A percentile compares a stretch with the other conserved stretches of the same genome.
Conservation (phyloP, 2,329 filamentous ascomycete species). For the Pestalotiopsis sp. region DNA sequence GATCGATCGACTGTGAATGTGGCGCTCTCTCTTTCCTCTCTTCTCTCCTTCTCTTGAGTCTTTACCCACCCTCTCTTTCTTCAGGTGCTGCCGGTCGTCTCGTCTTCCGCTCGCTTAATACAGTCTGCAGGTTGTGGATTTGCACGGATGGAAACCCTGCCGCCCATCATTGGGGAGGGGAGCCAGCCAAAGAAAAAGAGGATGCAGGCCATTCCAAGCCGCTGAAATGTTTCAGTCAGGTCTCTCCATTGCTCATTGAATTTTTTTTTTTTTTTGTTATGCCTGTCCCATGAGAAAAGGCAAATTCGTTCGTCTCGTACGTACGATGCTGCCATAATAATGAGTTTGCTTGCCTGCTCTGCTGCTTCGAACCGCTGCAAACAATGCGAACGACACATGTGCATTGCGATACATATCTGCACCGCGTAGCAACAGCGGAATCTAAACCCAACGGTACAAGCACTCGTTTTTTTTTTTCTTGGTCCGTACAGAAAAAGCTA, state of each 20-base stretch:
- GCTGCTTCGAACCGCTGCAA: too few species aligned
- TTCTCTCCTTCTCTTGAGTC: background rate
- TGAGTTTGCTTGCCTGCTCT: background rate
- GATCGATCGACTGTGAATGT: slow-evolving; percentile 1
- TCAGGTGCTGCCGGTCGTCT: background rate
- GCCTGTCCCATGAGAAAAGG: background rate
- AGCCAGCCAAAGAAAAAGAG: too few species aligned
- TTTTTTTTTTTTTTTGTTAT: background rate
- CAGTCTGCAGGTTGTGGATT: background rate
- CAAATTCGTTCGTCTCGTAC: too few species aligned
- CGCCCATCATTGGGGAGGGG: background rate
- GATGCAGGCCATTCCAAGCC: slow-evolving; percentile 6
- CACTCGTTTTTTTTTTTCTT: too few species aligned
- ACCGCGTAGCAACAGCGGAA: too few species aligned
- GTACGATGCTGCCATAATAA: too few species aligned
- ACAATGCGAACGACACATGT: too few species aligned
- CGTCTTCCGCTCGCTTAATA: slow-evolving; percentile 6
- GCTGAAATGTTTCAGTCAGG: slow-evolving; percentile 8
- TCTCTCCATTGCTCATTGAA: background rate
- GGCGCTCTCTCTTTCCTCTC: background rate
- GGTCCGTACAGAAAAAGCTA: too few species aligned
- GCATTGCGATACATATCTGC: too few species aligned
- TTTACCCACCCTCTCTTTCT: too few species aligned
- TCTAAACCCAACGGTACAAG: too few species aligned
- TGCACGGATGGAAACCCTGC: background rate